These are phyloP conservation scores for Penicilliopsis zonata DNA, from an alignment of 495 filamentous ascomycete species.

Conservation along the genomic window DNA sequence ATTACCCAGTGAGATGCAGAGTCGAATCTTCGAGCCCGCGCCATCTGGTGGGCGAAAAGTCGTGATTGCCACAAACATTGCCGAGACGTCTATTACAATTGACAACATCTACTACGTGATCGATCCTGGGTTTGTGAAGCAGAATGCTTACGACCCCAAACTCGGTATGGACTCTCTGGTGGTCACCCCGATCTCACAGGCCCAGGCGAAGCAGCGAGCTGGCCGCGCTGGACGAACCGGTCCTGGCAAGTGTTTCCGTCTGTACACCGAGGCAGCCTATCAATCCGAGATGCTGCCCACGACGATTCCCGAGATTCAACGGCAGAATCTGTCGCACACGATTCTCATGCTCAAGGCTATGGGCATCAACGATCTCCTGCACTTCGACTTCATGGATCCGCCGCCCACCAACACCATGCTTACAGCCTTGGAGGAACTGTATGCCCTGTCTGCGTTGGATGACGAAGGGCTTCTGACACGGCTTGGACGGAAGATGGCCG, in stretches of 20 bases:
- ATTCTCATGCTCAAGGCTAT: conserved; percentile 99
- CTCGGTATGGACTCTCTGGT: conserved; percentile 95
- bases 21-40: conserved; percentile 85
- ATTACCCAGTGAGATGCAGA: conserved; percentile 87
- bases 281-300: conserved; percentile 96
- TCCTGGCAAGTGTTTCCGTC: conserved; percentile 88
- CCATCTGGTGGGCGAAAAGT: conserved; percentile 84
- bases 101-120: conserved; percentile 96
- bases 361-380: conserved; percentile 95
- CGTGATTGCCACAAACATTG: conserved; percentile 97
- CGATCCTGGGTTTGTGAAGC: conserved; percentile 95
- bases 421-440: conserved; percentile 88
- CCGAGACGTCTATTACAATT: conserved; percentile 95
- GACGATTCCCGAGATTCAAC: conserved; percentile 91
- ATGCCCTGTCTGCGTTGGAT: conserved; percentile 82
- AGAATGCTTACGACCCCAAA: conserved; percentile 94
- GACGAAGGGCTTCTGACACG: conserved; percentile 94
- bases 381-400: conserved; percentile 99
- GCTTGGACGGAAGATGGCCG: conserved; percentile 91
- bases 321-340: conserved; percentile 85
- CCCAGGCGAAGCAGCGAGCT: conserved; percentile 89
- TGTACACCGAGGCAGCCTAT: conserved; percentile 94
- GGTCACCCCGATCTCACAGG: conserved; percentile 91
- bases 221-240: conserved; percentile 90
- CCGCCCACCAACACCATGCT: conserved; percentile 97